Evolutionary conservation across 2,329 filamentous ascomycete genomes (phyloP).

Genomic region (Fusarium sp.): DNA sequence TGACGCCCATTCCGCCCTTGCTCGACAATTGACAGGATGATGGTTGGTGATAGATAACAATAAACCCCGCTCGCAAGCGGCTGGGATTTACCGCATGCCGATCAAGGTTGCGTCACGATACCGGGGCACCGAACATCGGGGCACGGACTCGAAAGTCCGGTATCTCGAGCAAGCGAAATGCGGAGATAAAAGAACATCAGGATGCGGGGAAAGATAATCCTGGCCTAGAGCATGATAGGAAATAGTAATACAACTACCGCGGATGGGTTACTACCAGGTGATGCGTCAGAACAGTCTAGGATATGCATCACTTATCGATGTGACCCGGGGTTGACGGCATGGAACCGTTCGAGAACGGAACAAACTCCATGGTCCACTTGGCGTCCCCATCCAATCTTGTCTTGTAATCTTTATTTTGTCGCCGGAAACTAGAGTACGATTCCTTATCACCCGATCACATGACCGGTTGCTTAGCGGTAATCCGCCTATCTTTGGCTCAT

Average conservation of each 20-base stretch:
- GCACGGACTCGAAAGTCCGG: constrained; percentile 33
- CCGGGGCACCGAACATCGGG: constrained; percentile 12
- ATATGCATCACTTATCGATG: constrained; percentile 16
- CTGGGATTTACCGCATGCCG: constrained; percentile 25
- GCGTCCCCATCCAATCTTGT: constrained; percentile 14
- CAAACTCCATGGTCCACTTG: constrained; percentile 18
- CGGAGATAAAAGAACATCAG: constrained; percentile 7
- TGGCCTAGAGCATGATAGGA: constrained; percentile 37
- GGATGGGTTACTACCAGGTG: constrained; percentile 27
- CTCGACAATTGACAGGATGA: not conserved
- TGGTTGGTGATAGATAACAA: constrained; percentile 16
- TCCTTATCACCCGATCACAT: constrained; percentile 39
- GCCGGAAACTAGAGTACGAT: not conserved
- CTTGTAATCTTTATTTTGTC: constrained; percentile 8
- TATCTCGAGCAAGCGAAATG: constrained; percentile 19
- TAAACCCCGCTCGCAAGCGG: constrained; percentile 23
- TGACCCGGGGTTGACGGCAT: constrained; percentile 28
- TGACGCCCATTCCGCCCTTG: not conserved
- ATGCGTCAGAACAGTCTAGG: constrained; percentile 17
- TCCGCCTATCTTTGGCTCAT: constrained; percentile 23
- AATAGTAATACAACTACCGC: constrained; percentile 29
- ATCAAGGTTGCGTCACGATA: constrained; percentile 34
- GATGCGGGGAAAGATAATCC: constrained; percentile 25
- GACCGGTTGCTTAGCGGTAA: constrained; percentile 22
- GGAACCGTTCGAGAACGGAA: constrained; percentile 25